Percentiles rank a stretch among this genome's conserved stretches.
Evolutionary conservation across 129 eudicot genomes (phyloP).

Genomic region (sunflower (Helianthus annuus)): HanXRQr2.0-SUNRISE NC_035436.2:3322671-3323170

Average conservation of each 20-base stretch:
- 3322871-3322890: slow-evolving; percentile 75
- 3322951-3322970: too few species aligned
- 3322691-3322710: slow-evolving; percentile 76
- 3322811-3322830: slow-evolving; percentile 68
- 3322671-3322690: slow-evolving; percentile 58
- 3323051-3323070: neutral
- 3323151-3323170: neutral
- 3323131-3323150: neutral
- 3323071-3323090: neutral
- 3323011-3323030: neutral
- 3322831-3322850: slow-evolving; percentile 59
- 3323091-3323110: neutral
- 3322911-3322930: neutral
- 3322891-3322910: neutral
- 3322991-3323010: too few species aligned
- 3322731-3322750: slow-evolving; percentile 72
- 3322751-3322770: slow-evolving; percentile 73
- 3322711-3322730: slow-evolving; percentile 60
- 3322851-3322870: slow-evolving; percentile 81
- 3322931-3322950: too few species aligned
- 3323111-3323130: neutral
- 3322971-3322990: too few species aligned
- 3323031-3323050: neutral
- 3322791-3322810: slow-evolving; percentile 57
- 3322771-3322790: slow-evolving; percentile 78